phyloP scores from a whole-genome alignment of 2,329 filamentous ascomycete species.

The Colletotrichum godetiae region DNA sequence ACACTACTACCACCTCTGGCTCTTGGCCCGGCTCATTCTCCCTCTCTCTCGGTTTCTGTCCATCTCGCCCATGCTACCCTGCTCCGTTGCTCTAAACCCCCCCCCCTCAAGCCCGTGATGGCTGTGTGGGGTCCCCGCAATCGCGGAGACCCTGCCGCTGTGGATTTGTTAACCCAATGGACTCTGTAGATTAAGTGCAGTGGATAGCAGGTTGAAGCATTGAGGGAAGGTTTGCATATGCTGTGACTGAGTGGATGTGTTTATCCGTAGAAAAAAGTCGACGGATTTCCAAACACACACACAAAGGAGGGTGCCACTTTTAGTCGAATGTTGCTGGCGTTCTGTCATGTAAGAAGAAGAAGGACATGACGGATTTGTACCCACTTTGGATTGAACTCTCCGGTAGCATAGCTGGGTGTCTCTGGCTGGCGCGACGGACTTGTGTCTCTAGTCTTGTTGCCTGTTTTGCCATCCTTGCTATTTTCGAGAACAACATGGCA shows the following conservation, averaged over 20 bases:
- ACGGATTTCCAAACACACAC: conserved; percentile 14
- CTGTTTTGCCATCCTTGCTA: not conserved
- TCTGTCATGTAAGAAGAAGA: not conserved
- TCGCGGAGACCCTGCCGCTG: conserved; percentile 29
- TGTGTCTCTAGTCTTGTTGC: no score
- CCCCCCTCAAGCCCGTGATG: not conserved
- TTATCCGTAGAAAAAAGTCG: conserved; percentile 12
- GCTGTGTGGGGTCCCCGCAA: conserved; percentile 26
- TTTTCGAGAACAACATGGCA: not conserved
- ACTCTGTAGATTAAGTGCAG: not conserved
- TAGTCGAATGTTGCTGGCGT: conserved; percentile 16
- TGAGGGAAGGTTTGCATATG: not conserved
- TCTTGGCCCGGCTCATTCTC: not conserved
- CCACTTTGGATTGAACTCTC: not conserved
- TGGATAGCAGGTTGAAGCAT: not conserved
- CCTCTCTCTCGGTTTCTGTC: not conserved
- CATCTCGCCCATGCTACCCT: not conserved
- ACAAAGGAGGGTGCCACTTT: not conserved
- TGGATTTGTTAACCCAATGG: not conserved
- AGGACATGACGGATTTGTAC: conserved; percentile 14
- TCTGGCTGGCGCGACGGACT: not conserved
- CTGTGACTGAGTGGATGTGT: not conserved
- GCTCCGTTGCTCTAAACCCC: no score
- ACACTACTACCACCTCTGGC: not conserved
- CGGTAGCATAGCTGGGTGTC: not conserved